Conservation (phyloP, 2,329 filamentous ascomycete genomes). For the Biscogniauxia sp. region DNA sequence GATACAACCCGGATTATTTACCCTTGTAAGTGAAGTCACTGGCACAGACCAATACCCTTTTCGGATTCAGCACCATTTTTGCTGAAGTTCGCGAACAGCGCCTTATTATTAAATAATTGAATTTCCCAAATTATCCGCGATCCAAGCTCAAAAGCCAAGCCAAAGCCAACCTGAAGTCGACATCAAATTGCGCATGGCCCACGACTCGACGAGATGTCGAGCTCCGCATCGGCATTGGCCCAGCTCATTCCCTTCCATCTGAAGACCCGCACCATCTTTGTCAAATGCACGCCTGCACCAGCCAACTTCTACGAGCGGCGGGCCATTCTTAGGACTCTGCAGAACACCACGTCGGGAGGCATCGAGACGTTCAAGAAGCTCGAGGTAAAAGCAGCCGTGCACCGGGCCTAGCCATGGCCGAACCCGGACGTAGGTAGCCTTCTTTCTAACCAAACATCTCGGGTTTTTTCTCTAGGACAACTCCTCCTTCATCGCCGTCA, state of each 20-base stretch:
- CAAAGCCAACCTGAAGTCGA: too few relatives aligned
- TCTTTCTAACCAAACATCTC: neutral
- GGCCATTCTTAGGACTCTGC: slow-evolving; percentile 51
- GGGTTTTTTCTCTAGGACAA: slow-evolving; percentile 37
- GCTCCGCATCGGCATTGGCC: slow-evolving; percentile 24
- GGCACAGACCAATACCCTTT: too few relatives aligned
- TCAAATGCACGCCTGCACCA: slow-evolving; percentile 52
- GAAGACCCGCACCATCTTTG: slow-evolving; percentile 38
- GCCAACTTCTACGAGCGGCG: slow-evolving; percentile 53
- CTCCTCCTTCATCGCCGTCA: slow-evolving; percentile 50
- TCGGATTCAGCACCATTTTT: too few relatives aligned
- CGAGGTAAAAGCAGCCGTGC: slow-evolving; percentile 28
- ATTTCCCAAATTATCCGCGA: neutral
- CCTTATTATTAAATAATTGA: too few relatives aligned
- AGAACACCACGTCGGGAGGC: slow-evolving; percentile 30
- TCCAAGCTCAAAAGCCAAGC: too few relatives aligned
- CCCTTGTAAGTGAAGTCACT: too few relatives aligned
- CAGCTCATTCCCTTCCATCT: slow-evolving; percentile 29
- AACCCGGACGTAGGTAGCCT: neutral
- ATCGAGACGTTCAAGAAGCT: slow-evolving; percentile 54
- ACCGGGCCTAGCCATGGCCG: neutral
- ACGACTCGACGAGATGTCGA: slow-evolving; percentile 19
- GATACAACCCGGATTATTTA: too few relatives aligned
- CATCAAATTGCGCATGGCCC: neutral
- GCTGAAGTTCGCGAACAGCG: too few relatives aligned